Evolutionary conservation across 495 filamentous ascomycete species (phyloP).

Genomic region (Umbilicaria muhlenbergii): DNA sequence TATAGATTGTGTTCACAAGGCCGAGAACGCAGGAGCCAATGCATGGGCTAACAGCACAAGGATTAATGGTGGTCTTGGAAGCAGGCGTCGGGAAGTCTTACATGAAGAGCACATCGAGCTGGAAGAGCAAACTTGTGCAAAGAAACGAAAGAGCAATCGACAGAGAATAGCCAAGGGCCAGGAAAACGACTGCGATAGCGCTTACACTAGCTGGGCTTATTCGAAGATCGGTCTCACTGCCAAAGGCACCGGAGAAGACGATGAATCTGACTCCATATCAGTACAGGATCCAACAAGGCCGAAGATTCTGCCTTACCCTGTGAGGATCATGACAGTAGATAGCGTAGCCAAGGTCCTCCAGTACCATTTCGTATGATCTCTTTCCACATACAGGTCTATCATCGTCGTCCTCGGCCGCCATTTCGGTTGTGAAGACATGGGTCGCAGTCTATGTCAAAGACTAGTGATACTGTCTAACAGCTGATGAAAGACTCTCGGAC

Average conservation of each 20-base stretch:
- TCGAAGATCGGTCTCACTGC: constrained; percentile 1
- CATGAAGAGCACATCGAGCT: constrained; percentile 10
- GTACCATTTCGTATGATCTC: constrained; percentile 12
- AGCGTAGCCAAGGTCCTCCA: constrained; percentile 9
- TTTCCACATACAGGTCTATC: constrained; percentile 14
- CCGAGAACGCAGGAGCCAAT: constrained; percentile 10
- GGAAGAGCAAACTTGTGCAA: constrained; percentile 12
- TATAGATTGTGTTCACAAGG: constrained; percentile 8
- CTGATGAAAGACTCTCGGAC: neutral
- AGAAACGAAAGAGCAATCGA: constrained; percentile 4
- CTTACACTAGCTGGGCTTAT: constrained; percentile 1
- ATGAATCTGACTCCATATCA: constrained; percentile 7
- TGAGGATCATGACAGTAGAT: constrained; percentile 9
- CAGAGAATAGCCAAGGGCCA: constrained; percentile 6
- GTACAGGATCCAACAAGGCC: neutral
- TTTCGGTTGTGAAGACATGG: constrained; percentile 4
- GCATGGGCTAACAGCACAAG: constrained; percentile 7
- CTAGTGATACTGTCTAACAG: neutral
- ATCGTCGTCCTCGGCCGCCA: constrained; percentile 13
- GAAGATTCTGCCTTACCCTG: constrained; percentile 5
- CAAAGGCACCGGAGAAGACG: constrained; percentile 10
- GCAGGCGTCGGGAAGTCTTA: neutral
- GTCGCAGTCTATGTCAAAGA: neutral
- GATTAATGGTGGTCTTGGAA: neutral
- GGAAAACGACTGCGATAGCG: constrained; percentile 6